phyloP scores from a whole-genome alignment of 2,329 filamentous ascomycete species.

The Chaetoscypha palmicola region DNA sequence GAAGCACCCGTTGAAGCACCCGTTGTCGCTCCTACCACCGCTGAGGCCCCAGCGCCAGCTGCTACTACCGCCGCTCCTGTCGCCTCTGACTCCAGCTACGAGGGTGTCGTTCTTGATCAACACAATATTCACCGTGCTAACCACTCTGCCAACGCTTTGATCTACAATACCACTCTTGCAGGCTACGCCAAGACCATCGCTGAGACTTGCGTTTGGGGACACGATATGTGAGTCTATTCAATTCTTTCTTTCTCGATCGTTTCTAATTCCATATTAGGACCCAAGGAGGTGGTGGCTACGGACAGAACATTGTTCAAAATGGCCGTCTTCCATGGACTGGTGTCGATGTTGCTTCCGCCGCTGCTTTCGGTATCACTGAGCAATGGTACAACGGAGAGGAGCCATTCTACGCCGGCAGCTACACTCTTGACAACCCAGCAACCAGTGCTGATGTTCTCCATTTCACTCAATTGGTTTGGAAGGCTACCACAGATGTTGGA shows the following conservation, averaged over 20 bases:
- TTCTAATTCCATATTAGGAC: constrained; percentile 38
- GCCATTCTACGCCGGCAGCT: constrained; percentile 48
- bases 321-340: neutral
- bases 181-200: constrained; percentile 58
- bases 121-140: constrained; percentile 86
- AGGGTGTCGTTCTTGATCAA: constrained; percentile 29
- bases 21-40: constrained; percentile 1
- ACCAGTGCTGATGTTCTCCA: constrained; percentile 40
- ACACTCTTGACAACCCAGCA: constrained; percentile 54
- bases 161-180: constrained; percentile 60
- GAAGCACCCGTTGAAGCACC: neutral
- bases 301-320: constrained; percentile 77
- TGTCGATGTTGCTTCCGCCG: constrained; percentile 45
- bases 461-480: constrained; percentile 71
- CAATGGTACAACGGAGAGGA: constrained; percentile 83
- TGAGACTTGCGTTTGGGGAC: constrained; percentile 60
- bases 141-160: constrained; percentile 61
- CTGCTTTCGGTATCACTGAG: constrained; percentile 65
- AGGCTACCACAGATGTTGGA: constrained; percentile 51
- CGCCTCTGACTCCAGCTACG: constrained; percentile 10
- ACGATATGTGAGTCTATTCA: constrained; percentile 62
- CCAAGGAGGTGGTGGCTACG: constrained; percentile 59
- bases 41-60: constrained; percentile 8
- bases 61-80: constrained; percentile 16
- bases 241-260: neutral